phyloP scores from a whole-genome alignment of 345 rosid genomes.

The Eucalyptus erythrocorys region DNA sequence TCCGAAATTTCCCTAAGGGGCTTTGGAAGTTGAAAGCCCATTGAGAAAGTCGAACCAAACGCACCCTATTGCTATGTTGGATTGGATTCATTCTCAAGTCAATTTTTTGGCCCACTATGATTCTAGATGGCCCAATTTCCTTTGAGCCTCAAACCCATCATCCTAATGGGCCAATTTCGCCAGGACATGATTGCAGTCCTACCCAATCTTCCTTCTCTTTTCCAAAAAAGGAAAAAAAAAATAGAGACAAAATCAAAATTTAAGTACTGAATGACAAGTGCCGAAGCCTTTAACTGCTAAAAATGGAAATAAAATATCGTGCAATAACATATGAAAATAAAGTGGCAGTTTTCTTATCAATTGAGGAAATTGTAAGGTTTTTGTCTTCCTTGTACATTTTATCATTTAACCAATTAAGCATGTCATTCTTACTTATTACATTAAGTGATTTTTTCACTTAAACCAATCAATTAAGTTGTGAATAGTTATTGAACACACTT shows the following conservation, averaged over 20 bases:
- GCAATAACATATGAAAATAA: neutral
- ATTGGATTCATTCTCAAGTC: neutral
- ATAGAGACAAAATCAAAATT: neutral
- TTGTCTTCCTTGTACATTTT: neutral
- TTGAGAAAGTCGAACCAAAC: accelerated
- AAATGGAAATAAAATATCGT: neutral
- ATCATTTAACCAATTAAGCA: neutral
- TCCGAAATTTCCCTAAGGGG: too few species aligned
- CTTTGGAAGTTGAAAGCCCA: accelerated
- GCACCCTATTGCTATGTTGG: neutral
- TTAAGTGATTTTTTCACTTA: neutral
- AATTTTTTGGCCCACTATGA: neutral
- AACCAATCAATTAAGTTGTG: neutral
- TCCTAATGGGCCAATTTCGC: neutral
- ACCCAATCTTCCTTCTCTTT: neutral
- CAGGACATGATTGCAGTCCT: neutral
- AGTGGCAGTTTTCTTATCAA: neutral
- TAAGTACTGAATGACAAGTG: neutral
- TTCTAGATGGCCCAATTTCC: neutral
- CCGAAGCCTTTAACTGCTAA: neutral
- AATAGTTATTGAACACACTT: neutral
- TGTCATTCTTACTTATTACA: neutral
- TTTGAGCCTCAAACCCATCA: neutral
- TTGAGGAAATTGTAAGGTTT: neutral
- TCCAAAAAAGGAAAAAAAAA: too few species aligned